A percentile compares a stretch with the other conserved stretches of the same genome.
phyloP scores from a whole-genome alignment of 108 stramenopile species.

The Bacterosira constricta region DNA sequence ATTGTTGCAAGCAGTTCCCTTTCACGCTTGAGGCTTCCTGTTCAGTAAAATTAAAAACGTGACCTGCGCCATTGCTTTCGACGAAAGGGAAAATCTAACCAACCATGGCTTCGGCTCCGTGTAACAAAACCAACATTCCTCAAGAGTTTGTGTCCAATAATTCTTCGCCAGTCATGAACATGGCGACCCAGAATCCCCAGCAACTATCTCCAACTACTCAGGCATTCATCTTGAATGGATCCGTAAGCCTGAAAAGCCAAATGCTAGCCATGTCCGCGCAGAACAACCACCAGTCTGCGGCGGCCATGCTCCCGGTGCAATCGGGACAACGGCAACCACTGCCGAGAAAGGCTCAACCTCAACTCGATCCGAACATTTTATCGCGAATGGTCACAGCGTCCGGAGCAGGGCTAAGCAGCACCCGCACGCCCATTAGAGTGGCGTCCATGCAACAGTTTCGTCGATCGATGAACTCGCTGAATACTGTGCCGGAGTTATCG shows the following conservation, averaged over 20 bases:
- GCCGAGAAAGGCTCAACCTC: conserved; percentile 3
- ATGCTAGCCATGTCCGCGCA: not conserved
- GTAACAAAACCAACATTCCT: no score
- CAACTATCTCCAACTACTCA: no score
- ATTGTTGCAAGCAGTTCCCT: no score
- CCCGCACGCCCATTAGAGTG: conserved; percentile 21
- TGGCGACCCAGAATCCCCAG: no score
- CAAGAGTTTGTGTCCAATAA: no score
- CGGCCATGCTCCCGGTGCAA: not conserved
- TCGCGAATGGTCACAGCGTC: conserved; percentile 37
- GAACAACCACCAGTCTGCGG: not conserved
- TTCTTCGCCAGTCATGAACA: no score
- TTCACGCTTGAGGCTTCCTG: no score
- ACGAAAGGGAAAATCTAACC: no score
- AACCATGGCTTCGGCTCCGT: no score
- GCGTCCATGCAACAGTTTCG: conserved; percentile 35
- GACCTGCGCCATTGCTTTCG: no score
- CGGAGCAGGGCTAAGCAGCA: not conserved
- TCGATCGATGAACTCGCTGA: conserved; percentile 22
- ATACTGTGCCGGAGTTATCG: conserved; percentile 1
- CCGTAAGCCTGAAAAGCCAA: not conserved
- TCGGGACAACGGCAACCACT: not conserved
- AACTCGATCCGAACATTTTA: conserved; percentile 16
- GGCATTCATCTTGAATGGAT: no score
- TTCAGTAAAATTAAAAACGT: no score